Conservation (phyloP, 129 eudicot species). For the Ambrosia artemisiifolia region DNA sequence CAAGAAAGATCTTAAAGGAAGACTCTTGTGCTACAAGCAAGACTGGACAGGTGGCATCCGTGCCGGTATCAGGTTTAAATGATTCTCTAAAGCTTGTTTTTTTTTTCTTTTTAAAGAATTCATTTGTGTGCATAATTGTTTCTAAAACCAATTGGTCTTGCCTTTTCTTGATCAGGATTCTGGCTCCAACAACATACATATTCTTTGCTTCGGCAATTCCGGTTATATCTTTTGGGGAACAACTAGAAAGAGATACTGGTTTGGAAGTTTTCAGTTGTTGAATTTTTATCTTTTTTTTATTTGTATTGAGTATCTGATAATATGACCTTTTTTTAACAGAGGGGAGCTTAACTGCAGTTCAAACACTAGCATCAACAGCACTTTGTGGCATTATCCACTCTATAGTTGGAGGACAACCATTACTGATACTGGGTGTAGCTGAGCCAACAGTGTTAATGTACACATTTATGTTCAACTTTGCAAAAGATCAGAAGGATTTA, state of each 20-base stretch:
- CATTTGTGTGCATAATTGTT: neutral
- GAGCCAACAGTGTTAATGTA: conserved; percentile 98
- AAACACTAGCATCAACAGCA: conserved; percentile 93
- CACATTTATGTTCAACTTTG: conserved; percentile 92
- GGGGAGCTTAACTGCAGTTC: conserved; percentile 91
- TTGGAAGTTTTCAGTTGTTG: conserved; percentile 10
- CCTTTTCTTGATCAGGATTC: conserved; percentile 52
- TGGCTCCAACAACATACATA: conserved; percentile 97
- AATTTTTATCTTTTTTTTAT: neutral
- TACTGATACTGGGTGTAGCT: conserved; percentile 93
- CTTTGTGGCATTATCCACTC: conserved; percentile 93
- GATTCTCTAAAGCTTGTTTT: neutral
- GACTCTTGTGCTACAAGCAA: conserved; percentile 89
- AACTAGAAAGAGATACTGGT: conserved; percentile 92
- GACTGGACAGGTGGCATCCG: conserved; percentile 91
- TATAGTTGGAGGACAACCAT: conserved; percentile 90
- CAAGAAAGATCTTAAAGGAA: conserved; percentile 88
- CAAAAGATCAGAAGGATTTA: conserved; percentile 84
- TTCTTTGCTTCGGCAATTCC: conserved; percentile 99
- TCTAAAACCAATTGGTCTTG: conserved; percentile 1
- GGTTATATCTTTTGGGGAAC: conserved; percentile 97
- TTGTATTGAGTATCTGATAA: neutral
- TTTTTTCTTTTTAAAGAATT: neutral
- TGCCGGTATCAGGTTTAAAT: conserved; percentile 83
- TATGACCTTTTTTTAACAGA: conserved; percentile 39